phyloP scores from a whole-genome alignment of 1,284 basidiomycete genomes.

The Pascua sp. region DNA sequence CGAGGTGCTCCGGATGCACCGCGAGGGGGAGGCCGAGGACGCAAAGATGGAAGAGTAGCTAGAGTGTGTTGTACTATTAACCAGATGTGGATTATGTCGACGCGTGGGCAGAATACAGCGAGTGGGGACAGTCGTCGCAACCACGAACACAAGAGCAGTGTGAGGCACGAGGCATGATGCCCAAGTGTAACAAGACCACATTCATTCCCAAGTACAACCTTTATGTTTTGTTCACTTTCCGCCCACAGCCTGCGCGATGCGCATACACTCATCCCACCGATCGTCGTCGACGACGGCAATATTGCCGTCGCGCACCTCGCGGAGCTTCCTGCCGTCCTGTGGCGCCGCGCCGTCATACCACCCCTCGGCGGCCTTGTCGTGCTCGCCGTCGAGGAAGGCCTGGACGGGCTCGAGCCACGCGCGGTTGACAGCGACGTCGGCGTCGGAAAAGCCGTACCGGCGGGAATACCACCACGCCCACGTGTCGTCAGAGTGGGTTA shows the following conservation, averaged over 20 bases:
- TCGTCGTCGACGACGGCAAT: slow-evolving; percentile 23
- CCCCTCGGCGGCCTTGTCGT: slow-evolving; percentile 12
- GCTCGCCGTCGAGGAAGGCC: slow-evolving; percentile 16
- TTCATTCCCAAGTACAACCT: not conserved
- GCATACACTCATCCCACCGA: slow-evolving; percentile 21
- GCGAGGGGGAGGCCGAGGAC: not conserved
- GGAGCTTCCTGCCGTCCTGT: slow-evolving; percentile 5
- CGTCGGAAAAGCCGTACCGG: slow-evolving; percentile 17
- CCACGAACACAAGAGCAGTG: no score
- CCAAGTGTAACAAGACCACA: no score
- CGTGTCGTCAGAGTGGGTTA: slow-evolving; percentile 26
- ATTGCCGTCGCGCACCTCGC: slow-evolving; percentile 16
- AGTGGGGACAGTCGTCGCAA: no score
- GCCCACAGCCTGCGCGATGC: slow-evolving; percentile 8
- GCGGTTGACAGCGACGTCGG: slow-evolving; percentile 10
- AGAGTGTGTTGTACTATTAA: not conserved
- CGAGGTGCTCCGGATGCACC: slow-evolving; percentile 25
- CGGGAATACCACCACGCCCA: slow-evolving; percentile 24
- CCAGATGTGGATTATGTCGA: no score
- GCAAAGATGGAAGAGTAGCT: not conserved
- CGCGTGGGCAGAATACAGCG: no score
- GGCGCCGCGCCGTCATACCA: slow-evolving; percentile 16
- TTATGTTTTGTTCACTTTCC: not conserved
- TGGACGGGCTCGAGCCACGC: slow-evolving; percentile 19
- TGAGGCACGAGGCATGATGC: no score